phyloP scores from a whole-genome alignment of 352 stramenopile species.

The Phytophthora ramorum region DNA sequence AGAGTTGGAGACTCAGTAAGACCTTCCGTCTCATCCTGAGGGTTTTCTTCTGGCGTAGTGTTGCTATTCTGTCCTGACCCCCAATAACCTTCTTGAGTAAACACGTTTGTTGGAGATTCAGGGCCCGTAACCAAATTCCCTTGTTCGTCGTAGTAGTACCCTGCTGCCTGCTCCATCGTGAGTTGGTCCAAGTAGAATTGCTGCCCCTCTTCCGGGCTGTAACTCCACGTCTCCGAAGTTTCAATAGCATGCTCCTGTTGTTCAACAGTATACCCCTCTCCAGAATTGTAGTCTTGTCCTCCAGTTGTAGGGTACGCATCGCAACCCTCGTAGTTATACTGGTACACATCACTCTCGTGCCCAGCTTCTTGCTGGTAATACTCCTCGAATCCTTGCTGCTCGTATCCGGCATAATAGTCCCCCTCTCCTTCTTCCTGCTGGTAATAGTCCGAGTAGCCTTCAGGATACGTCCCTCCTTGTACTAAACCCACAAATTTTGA shows the following conservation, averaged over 20 bases:
- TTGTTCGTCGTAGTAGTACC: slow-evolving; percentile 38
- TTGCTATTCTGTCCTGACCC: slow-evolving; percentile 44
- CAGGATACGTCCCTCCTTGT: slow-evolving; percentile 12
- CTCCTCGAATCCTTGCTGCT: slow-evolving; percentile 13
- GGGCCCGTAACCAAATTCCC: slow-evolving; percentile 23
- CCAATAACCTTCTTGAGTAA: slow-evolving; percentile 62
- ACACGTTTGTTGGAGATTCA: slow-evolving; percentile 30
- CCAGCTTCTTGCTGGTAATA: slow-evolving; percentile 22
- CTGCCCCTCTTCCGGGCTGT: slow-evolving; percentile 18
- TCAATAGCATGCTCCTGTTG: slow-evolving; percentile 4
- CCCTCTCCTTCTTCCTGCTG: slow-evolving; percentile 12
- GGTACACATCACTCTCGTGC: not conserved
- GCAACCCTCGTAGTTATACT: not conserved
- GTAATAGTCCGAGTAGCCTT: slow-evolving; percentile 23
- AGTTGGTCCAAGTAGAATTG: slow-evolving; percentile 35
- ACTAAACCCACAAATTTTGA: not conserved
- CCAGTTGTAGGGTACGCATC: not conserved
- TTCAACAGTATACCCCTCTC: slow-evolving; percentile 1
- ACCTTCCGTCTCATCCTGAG: slow-evolving; percentile 7
- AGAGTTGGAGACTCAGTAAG: not conserved
- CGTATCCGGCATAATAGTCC: slow-evolving; percentile 9
- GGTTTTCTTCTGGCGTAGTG: not conserved
- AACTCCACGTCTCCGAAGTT: slow-evolving; percentile 12
- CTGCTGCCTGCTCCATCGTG: slow-evolving; percentile 20
- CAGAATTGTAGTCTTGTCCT: slow-evolving; percentile 12